Evolutionary conservation across 495 filamentous ascomycete genomes (phyloP).

Genomic region (Podospora appendiculata): DNA sequence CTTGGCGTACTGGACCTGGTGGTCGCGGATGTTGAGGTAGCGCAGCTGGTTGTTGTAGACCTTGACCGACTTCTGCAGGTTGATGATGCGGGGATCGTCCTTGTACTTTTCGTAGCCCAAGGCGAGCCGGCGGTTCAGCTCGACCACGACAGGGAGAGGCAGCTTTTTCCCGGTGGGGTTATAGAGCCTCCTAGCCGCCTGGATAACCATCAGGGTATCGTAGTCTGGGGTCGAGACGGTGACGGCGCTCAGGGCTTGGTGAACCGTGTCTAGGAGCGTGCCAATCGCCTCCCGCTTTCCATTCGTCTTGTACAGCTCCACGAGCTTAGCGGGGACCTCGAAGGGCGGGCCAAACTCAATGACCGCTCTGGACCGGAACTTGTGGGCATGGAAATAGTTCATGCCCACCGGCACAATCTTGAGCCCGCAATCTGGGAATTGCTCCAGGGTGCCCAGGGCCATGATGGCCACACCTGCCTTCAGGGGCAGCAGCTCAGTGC

Average conservation of each 20-base stretch:
- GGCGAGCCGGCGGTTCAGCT: conserved; percentile 88
- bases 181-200: conserved; percentile 89
- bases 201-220: conserved; percentile 95
- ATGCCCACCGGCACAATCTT: conserved; percentile 99
- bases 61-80: conserved; percentile 68
- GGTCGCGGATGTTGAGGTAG: conserved; percentile 80
- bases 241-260: conserved; percentile 75
- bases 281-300: conserved; percentile 79
- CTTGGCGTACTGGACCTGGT: conserved; percentile 90
- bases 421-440: conserved; percentile 80
- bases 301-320: conserved; percentile 76
- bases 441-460: conserved; percentile 88
- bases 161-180: conserved; percentile 92
- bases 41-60: conserved; percentile 86
- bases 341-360: conserved; percentile 91
- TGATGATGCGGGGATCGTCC: conserved; percentile 76
- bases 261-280: conserved; percentile 74
- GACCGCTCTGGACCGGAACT: conserved; percentile 93
- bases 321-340: conserved; percentile 71
- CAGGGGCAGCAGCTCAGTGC: conserved; percentile 83
- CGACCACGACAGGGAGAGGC: conserved; percentile 87
- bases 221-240: conserved; percentile 94
- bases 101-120: conserved; percentile 91
- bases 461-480: conserved; percentile 99
- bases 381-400: conserved; percentile 99